These are phyloP conservation scores for Exophiala calicioides DNA, from an alignment of 2,329 filamentous ascomycete species.

Conservation along the genomic window DNA sequence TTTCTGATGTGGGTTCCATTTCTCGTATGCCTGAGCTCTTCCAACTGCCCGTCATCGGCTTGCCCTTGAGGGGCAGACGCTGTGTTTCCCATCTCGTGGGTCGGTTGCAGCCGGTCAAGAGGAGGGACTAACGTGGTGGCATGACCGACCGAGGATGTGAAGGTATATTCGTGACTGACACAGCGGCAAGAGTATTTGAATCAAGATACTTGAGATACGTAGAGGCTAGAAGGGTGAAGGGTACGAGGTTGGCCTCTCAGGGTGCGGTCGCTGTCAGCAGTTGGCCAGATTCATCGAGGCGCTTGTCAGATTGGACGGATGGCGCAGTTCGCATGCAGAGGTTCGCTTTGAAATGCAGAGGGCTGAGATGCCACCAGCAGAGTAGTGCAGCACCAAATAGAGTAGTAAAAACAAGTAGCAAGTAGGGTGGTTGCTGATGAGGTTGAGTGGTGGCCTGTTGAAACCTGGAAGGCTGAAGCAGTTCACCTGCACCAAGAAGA, in stretches of 20 bases:
- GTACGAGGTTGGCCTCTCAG: constrained; percentile 1
- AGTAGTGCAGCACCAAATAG: neutral
- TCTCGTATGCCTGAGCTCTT: constrained; percentile 15
- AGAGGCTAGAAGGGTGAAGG: neutral
- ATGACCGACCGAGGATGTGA: constrained; percentile 9
- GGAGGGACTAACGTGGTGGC: constrained; percentile 13
- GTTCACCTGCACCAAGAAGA: neutral
- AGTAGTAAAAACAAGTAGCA: neutral
- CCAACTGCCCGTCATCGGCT: constrained; percentile 17
- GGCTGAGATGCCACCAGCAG: too few species aligned
- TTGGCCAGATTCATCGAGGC: constrained; percentile 11
- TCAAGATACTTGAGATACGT: neutral
- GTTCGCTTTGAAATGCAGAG: neutral
- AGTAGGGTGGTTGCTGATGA: neutral
- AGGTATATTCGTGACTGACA: neutral
- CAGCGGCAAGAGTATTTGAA: neutral
- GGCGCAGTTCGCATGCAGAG: neutral
- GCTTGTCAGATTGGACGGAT: neutral
- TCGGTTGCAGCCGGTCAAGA: constrained; percentile 11
- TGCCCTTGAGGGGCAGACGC: constrained; percentile 14
- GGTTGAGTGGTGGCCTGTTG: neutral
- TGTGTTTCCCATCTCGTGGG: constrained; percentile 25
- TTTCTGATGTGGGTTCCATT: constrained; percentile 3
- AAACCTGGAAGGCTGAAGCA: constrained; percentile 11
- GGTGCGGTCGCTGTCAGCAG: constrained; percentile 17